Conservation (phyloP, 371 early-diverging fungal species). For the Cokeromyces recurvatus region DNA sequence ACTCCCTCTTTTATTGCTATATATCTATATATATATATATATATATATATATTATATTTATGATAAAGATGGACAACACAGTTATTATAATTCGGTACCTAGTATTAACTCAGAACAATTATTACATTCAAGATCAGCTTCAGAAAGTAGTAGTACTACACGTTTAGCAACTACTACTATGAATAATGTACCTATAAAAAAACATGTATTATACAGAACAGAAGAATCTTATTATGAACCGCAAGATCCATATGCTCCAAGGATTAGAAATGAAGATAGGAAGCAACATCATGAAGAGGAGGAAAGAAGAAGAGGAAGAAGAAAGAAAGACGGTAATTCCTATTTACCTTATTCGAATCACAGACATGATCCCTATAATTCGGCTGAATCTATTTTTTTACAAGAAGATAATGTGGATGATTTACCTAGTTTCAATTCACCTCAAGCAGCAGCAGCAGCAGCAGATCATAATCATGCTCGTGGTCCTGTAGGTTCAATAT, state of each 20-base stretch:
- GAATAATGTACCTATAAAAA: neutral
- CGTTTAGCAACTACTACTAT: constrained; percentile 13
- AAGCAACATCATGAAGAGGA: constrained; percentile 4
- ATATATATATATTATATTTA: too few species aligned
- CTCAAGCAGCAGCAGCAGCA: too few species aligned
- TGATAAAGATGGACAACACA: too few species aligned
- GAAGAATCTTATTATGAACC: constrained; percentile 14
- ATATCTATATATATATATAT: too few species aligned
- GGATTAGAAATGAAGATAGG: constrained; percentile 9
- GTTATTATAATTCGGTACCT: too few species aligned
- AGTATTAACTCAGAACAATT: too few species aligned
- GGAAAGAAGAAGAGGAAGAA: constrained; percentile 22
- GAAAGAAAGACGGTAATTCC: too few species aligned
- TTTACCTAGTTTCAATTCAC: too few species aligned
- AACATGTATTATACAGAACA: constrained; percentile 11
- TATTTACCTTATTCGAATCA: constrained; percentile 46
- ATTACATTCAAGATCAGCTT: constrained; percentile 33
- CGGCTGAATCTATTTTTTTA: constrained; percentile 29
- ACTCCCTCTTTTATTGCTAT: too few species aligned
- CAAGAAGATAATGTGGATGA: constrained; percentile 32
- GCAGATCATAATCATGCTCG: constrained; percentile 4
- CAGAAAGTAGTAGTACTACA: constrained; percentile 36
- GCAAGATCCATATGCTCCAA: constrained; percentile 37
- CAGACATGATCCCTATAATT: constrained; percentile 19
- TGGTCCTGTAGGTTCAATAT: constrained; percentile 26